phyloP scores from a whole-genome alignment of 768 basidiomycete species.

The Rubroboletus pulcherrimus region DNA sequence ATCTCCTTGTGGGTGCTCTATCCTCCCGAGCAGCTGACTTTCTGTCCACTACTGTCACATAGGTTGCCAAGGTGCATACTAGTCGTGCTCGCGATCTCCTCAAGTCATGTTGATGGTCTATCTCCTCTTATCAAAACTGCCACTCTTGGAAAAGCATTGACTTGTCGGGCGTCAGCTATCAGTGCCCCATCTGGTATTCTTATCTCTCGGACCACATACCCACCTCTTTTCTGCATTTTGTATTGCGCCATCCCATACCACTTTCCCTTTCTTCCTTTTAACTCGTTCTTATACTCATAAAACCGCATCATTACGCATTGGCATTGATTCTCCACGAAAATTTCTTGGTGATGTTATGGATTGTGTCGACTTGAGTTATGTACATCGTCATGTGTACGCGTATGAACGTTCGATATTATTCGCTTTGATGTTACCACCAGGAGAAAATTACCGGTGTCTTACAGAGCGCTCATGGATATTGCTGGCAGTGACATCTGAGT shows the following conservation, averaged over 20 bases:
- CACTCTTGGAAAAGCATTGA: neutral
- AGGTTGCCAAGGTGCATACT: slow-evolving; percentile 60
- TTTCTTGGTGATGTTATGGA: slow-evolving; percentile 5
- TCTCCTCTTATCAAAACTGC: neutral
- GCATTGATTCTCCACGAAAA: slow-evolving; percentile 2
- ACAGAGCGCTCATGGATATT: neutral
- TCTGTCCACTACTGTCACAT: neutral
- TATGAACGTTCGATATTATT: neutral
- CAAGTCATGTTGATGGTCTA: slow-evolving; percentile 46
- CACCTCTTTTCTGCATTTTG: slow-evolving; percentile 1
- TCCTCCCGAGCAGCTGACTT: neutral
- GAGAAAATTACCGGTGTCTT: neutral
- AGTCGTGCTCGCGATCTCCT: slow-evolving; percentile 55
- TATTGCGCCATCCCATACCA: neutral
- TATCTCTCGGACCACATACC: slow-evolving; percentile 19
- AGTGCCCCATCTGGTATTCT: slow-evolving; percentile 1
- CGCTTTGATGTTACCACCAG: neutral
- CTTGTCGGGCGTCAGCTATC: neutral
- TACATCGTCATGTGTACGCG: neutral
- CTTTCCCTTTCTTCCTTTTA: neutral
- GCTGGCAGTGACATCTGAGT: neutral
- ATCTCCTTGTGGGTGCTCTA: slow-evolving; percentile 54
- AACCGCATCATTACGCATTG: neutral
- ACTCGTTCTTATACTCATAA: neutral
- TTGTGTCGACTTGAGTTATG: neutral